Evolutionary conservation across 1,139 yeast species (phyloP).

Genomic region (Zygoascus meyerae): DNA sequence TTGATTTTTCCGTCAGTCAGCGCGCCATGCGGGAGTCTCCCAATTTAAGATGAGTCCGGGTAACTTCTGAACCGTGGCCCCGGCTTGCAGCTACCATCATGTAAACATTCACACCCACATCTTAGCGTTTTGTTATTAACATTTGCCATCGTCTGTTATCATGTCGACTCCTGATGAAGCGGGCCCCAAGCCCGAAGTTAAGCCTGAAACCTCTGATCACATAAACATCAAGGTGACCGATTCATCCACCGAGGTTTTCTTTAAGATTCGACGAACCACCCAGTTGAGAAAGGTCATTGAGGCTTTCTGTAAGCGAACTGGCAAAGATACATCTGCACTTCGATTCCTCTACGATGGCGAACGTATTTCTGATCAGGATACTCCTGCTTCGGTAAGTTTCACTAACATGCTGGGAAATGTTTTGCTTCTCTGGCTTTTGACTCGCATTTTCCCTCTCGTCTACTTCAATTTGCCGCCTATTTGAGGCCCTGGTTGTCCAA

Average conservation of each 20-base stretch:
- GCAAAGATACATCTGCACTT: constrained; percentile 74
- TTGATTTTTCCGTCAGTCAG: too few species aligned
- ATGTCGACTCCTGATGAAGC: constrained; percentile 7
- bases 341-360: constrained; percentile 93
- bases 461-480: neutral
- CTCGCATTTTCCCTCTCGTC: too few species aligned
- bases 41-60: too few species aligned
- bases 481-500: neutral
- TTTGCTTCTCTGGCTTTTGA: neutral
- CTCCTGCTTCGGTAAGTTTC: constrained; percentile 64
- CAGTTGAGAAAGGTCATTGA: constrained; percentile 94
- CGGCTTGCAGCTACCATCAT: too few species aligned
- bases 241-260: constrained; percentile 87
- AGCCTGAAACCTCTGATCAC: constrained; percentile 43
- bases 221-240: constrained; percentile 92
- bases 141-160: neutral
- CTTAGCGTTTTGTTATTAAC: neutral
- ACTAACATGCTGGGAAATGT: neutral
- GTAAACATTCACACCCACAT: too few species aligned
- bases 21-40: too few species aligned
- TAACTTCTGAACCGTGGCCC: too few species aligned
- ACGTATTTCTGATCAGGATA: constrained; percentile 78
- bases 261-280: constrained; percentile 90
- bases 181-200: constrained; percentile 29
- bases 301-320: constrained; percentile 97